These are phyloP conservation scores for Rhynchosporium agropyri DNA, from an alignment of 2,329 filamentous ascomycete genomes.

Conservation along the genomic window DNA sequence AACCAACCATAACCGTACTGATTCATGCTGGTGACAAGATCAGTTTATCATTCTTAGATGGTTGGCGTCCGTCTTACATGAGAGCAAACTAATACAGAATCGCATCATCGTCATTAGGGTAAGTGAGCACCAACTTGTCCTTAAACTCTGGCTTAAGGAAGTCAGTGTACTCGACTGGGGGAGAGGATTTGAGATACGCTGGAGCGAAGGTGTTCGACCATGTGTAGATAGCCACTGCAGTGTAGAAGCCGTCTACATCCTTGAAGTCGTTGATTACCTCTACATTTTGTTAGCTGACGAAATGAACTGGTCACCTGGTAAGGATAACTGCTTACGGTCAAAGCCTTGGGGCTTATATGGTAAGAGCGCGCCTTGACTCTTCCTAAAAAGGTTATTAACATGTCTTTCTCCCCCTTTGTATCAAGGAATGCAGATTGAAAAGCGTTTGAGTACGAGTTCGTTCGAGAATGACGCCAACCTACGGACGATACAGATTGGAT, in stretches of 20 bases:
- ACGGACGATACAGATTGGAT: too few relatives aligned
- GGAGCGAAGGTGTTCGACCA: neutral
- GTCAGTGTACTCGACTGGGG: conserved; percentile 47
- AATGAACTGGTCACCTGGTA: neutral
- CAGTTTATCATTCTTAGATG: neutral
- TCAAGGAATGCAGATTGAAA: neutral
- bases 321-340: conserved; percentile 43
- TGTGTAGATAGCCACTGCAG: conserved; percentile 45
- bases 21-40: neutral
- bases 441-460: too few relatives aligned
- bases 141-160: conserved; percentile 54
- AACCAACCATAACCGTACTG: conserved; percentile 46
- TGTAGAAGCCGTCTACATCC: conserved; percentile 48
- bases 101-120: conserved; percentile 61
- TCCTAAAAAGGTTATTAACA: conserved; percentile 37
- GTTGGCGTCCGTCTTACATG: conserved; percentile 44
- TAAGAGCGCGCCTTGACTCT: conserved; percentile 44
- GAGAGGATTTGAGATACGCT: conserved; percentile 36
- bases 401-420: neutral
- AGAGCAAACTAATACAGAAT: conserved; percentile 54
- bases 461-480: too few relatives aligned
- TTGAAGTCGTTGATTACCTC: conserved; percentile 44
- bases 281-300: neutral
- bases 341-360: conserved; percentile 54
- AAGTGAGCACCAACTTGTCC: conserved; percentile 55